phyloP scores from a whole-genome alignment of 179 eudicot species.

The Silene noctiflora region DNA sequence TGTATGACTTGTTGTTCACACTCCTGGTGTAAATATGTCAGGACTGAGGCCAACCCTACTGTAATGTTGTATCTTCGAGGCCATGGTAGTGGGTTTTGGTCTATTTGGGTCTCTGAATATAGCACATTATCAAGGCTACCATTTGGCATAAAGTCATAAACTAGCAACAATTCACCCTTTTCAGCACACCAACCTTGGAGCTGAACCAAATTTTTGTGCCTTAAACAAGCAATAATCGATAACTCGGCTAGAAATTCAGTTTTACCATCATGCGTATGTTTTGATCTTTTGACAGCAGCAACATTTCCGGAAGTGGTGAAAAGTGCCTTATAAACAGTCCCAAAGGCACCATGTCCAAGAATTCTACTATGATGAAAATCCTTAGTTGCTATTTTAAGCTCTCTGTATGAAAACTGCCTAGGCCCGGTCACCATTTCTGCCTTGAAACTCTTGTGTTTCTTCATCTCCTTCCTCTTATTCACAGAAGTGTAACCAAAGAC shows the following conservation, averaged over 20 bases:
- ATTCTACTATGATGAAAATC: conserved; percentile 64
- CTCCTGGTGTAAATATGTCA: conserved; percentile 80
- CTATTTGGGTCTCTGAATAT: conserved; percentile 39
- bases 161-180: conserved; percentile 75
- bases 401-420: conserved; percentile 62
- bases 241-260: conserved; percentile 71
- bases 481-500: conserved; percentile 48
- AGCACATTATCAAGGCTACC: conserved; percentile 69
- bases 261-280: conserved; percentile 64
- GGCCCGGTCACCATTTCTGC: conserved; percentile 67
- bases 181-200: conserved; percentile 94
- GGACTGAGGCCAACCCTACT: conserved; percentile 77
- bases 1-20: conserved; percentile 92
- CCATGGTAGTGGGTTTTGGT: conserved; percentile 50
- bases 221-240: conserved; percentile 65
- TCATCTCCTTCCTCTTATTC: conserved; percentile 45
- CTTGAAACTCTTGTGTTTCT: conserved; percentile 47
- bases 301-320: conserved; percentile 39
- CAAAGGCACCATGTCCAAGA: conserved; percentile 79
- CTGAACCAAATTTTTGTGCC: conserved; percentile 83
- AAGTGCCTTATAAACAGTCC: conserved; percentile 80
- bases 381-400: conserved; percentile 61
- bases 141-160: conserved; percentile 85
- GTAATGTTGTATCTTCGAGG: conserved; percentile 59
- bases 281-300: conserved; percentile 89